Evolutionary conservation across 2,329 filamentous ascomycete genomes (phyloP), one percentile per base, ranked within the genome.

Genomic region (Botryotinia convoluta): DNA sequence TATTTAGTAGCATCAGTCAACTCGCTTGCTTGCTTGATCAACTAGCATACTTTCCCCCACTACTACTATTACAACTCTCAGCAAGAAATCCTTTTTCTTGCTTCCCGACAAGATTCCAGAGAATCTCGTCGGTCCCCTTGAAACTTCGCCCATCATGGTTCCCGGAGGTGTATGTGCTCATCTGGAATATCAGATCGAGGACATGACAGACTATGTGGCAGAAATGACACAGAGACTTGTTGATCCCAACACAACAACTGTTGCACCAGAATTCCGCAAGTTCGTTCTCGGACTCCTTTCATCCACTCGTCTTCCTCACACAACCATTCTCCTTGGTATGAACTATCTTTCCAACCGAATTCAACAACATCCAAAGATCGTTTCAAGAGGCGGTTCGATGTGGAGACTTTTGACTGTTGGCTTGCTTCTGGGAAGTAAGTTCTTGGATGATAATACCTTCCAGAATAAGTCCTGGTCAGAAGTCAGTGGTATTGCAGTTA

Each of bases 401-500:
- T 92, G 92, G 82, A 88, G 90, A 72, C 88, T 93, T 82, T 86
- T 93, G 75, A 92, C 90, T 37, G 90, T 91, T 69, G 87, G 89
- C 57, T 84, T 93, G 67, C 85, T 93, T 70, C 84, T 93, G 69
- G 91, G 91, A 73, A 93, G 90, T 86, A 93, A 93, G 83, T 93
- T 93, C 81, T 82, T 93, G 76, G 91, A 93, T 78, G 91, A 93
- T 83, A 93, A 93, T 81, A 93, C 91, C 48, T 93, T 93, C 84
- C 91, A 93, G 84, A 93, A 93, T 83, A 88, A 90, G 75, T 93
- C 91, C 4, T 93, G 91, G 91, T 89, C 91, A 16, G 91, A 93
- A 80, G 91, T 93, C 70, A 93, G 90, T 82, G 90, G 90, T 77
- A 92, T 93, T 77, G 84, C 88, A 63, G 90, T 93, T 60, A 81